These are phyloP conservation scores for Kodamaea nitidulidarum DNA, from an alignment of 805 yeast genomes.

Conservation along the genomic window DNA sequence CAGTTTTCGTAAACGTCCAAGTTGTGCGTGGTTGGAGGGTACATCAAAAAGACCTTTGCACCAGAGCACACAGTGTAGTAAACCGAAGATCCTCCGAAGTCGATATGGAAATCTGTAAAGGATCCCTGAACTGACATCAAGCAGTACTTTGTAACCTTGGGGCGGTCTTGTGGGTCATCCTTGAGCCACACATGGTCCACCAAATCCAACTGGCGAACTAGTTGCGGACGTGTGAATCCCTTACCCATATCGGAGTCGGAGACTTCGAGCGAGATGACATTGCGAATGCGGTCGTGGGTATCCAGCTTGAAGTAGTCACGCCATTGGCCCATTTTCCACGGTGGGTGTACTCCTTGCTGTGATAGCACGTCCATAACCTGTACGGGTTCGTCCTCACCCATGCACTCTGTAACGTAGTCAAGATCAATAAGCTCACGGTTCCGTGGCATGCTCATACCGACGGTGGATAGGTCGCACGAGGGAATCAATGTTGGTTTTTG, in stretches of 20 bases:
- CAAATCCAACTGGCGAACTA: conserved; percentile 64
- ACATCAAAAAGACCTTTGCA: conserved; percentile 65
- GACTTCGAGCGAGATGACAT: conserved; percentile 80
- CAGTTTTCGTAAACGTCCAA: conserved; percentile 61
- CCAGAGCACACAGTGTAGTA: conserved; percentile 83
- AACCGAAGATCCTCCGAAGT: conserved; percentile 90
- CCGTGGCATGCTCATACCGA: conserved; percentile 54
- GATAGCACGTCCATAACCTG: conserved; percentile 90
- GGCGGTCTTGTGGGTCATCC: conserved; percentile 32
- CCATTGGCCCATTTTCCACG: conserved; percentile 75
- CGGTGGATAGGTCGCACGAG: conserved; percentile 18
- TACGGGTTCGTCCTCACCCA: conserved; percentile 61
- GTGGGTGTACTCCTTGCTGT: conserved; percentile 58
- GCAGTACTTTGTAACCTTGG: conserved; percentile 71
- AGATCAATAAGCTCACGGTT: conserved; percentile 43
- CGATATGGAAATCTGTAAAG: conserved; percentile 87
- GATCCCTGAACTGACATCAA: conserved; percentile 80
- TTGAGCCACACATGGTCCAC: conserved; percentile 62
- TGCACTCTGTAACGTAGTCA: conserved; percentile 47
- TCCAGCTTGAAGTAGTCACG: conserved; percentile 56
- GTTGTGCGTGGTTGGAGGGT: conserved; percentile 70
- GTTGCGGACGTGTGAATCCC: conserved; percentile 55
- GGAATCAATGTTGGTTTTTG: conserved; percentile 45
- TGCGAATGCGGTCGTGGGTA: conserved; percentile 62
- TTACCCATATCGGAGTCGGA: conserved; percentile 51